Percentiles rank a stretch among this genome's conserved stretches.
Conservation (phyloP, 2,329 filamentous ascomycete genomes). For the Diaporthe citriasiana region DNA sequence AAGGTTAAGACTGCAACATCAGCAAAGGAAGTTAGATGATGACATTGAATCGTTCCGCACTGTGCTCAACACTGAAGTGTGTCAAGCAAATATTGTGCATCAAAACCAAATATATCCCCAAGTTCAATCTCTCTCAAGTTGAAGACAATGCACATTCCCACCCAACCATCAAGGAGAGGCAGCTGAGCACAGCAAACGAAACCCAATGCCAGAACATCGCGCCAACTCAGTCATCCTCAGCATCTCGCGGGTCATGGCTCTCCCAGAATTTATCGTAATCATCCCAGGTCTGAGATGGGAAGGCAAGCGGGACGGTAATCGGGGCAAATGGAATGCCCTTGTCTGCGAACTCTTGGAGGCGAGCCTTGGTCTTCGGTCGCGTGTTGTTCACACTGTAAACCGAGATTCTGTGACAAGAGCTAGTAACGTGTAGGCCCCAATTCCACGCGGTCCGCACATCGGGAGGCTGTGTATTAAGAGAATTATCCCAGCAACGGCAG, state of each 20-base stretch:
- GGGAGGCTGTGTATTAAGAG: slow-evolving; percentile 5
- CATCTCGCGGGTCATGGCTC: neutral
- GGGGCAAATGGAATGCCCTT: slow-evolving; percentile 11
- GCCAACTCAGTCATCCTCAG: neutral
- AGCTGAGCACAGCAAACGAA: no score
- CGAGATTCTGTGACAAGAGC: slow-evolving; percentile 14
- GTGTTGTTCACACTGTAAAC: slow-evolving; percentile 15
- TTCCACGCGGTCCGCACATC: slow-evolving; percentile 13
- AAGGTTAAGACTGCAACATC: no score
- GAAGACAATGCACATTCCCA: no score
- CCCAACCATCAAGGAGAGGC: no score
- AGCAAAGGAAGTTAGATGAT: no score
- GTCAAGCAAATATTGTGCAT: no score
- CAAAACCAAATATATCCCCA: no score
- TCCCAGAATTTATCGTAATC: slow-evolving; percentile 1
- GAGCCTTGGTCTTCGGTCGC: slow-evolving; percentile 17
- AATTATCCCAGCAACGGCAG: slow-evolving; percentile 21
- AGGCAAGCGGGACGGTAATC: slow-evolving; percentile 6
- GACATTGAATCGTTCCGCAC: no score
- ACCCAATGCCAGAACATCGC: no score
- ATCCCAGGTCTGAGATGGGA: slow-evolving; percentile 1
- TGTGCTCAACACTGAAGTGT: no score
- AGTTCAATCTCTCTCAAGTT: no score
- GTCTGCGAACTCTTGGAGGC: slow-evolving; percentile 9
- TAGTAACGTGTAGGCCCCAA: slow-evolving; percentile 3